Percentiles rank a stretch among this genome's conserved stretches.
phyloP scores from a whole-genome alignment of 73 alveolate species.

The Tetrahymena borealis region DNA sequence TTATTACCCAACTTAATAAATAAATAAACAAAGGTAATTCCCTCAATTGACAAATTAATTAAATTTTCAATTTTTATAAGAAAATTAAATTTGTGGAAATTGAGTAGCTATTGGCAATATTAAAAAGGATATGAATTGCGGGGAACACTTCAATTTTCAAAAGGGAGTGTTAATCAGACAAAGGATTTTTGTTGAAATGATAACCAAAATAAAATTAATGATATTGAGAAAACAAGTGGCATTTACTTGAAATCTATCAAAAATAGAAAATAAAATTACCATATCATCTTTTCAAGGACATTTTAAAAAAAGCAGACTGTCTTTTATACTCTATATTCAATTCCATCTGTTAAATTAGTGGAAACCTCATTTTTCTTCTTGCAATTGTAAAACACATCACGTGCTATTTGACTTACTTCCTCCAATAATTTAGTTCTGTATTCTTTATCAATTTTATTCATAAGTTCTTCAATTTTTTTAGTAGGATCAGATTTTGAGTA shows the following conservation, averaged over 20 bases:
- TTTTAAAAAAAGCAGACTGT: background rate
- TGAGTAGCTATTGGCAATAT: no score
- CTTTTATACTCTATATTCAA: background rate
- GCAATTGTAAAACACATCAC: background rate
- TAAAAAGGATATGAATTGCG: no score
- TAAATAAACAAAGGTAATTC: background rate
- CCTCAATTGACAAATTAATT: background rate
- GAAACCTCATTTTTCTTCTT: background rate
- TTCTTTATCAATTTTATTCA: background rate
- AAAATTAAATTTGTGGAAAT: no score
- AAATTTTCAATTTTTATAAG: background rate
- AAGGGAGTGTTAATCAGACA: no score
- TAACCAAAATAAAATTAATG: no score
- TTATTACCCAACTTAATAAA: no score
- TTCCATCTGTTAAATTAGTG: background rate
- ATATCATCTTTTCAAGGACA: background rate
- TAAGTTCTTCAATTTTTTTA: background rate
- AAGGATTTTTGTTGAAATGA: no score
- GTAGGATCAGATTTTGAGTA: background rate
- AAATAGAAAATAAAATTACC: background rate
- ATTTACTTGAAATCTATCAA: no score
- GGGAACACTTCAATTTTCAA: no score
- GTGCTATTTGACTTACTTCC: background rate
- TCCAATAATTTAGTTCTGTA: background rate
- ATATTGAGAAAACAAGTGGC: no score